These are phyloP conservation scores for Pythium myriotylum DNA, from an alignment of 352 stramenopile species.

Conservation along the genomic window DNA sequence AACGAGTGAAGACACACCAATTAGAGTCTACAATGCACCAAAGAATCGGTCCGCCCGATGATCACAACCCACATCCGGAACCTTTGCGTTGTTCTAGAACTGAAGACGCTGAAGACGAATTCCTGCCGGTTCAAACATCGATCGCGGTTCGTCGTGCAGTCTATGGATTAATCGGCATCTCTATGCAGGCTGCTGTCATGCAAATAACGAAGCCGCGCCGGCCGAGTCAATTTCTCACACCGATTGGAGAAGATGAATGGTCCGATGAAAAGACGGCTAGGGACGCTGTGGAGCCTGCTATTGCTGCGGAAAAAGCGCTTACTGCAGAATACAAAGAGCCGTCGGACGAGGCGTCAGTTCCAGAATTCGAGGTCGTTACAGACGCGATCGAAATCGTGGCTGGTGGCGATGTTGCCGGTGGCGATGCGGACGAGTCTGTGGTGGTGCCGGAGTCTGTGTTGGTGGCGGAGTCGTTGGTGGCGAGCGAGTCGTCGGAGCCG, in stretches of 20 bases:
- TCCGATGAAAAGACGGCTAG: neutral
- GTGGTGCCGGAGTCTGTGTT: too few species aligned
- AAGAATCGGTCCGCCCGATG: neutral
- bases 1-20: neutral
- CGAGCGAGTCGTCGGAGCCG: neutral
- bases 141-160: constrained; percentile 41
- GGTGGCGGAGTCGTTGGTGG: too few species aligned
- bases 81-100: neutral
- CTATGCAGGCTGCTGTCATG: constrained; percentile 40
- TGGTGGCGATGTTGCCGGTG: too few species aligned
- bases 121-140: constrained; percentile 43
- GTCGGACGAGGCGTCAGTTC: too few species aligned
- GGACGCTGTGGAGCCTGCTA: neutral
- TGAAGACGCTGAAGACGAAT: constrained; percentile 7
- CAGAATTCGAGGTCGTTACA: too few species aligned
- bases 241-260: constrained; percentile 28
- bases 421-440: too few species aligned
- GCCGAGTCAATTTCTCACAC: constrained; percentile 19
- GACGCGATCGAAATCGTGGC: too few species aligned
- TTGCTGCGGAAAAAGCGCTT: neutral
- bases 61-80: neutral
- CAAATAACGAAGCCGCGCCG: constrained; percentile 33
- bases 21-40: neutral
- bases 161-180: constrained; percentile 44
- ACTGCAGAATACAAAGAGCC: too few species aligned